Percentiles rank a stretch among this genome's conserved stretches.
These are phyloP conservation scores for Rubroboletus satanas DNA, from an alignment of 768 basidiomycete species.

Conservation along the genomic window DNA sequence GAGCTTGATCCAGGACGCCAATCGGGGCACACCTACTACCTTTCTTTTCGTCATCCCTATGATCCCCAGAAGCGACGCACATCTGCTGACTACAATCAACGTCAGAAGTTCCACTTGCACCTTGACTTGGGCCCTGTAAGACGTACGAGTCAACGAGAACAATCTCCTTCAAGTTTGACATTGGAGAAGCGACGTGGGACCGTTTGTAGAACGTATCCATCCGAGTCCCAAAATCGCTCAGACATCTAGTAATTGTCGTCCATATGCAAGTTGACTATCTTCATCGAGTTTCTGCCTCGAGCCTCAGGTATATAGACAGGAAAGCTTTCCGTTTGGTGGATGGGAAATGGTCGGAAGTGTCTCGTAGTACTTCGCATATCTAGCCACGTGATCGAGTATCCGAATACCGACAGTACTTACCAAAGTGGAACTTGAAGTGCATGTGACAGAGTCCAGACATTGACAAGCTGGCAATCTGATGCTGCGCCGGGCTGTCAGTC, in stretches of 20 bases:
- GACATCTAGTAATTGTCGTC: no score
- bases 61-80: not conserved
- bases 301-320: no score
- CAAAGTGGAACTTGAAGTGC: not conserved
- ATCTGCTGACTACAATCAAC: slow-evolving; percentile 5
- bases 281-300: slow-evolving; percentile 1
- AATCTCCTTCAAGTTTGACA: not conserved
- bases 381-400: not conserved
- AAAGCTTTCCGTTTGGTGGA: no score
- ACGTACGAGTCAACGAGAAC: slow-evolving; percentile 15
- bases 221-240: slow-evolving; percentile 4
- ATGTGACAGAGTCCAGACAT: not conserved
- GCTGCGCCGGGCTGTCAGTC: slow-evolving; percentile 5
- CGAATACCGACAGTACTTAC: slow-evolving; percentile 1
- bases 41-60: not conserved
- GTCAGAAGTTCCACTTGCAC: not conserved
- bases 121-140: no score
- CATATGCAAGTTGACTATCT: no score
- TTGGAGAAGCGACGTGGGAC: not conserved
- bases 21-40: no score
- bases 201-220: slow-evolving; percentile 14
- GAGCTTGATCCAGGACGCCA: no score
- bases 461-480: not conserved
- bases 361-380: no score
- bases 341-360: no score